These are phyloP conservation scores for Pestalotiopsis sp. DNA, from an alignment of 2,329 filamentous ascomycete genomes.

Conservation along the genomic window DNA sequence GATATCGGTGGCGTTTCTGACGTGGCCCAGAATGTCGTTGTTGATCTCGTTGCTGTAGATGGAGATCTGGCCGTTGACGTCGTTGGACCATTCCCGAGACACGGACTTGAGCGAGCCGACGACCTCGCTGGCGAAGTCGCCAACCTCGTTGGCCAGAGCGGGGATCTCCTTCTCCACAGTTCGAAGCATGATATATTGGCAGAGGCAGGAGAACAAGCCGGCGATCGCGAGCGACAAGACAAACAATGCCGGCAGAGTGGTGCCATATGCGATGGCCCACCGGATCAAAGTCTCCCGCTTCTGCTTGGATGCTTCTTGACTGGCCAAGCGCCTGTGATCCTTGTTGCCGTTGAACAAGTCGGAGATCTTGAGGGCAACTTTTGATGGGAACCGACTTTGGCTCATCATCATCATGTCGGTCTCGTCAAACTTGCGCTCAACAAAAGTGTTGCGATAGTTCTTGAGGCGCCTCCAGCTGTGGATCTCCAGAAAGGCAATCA, in stretches of 20 bases:
- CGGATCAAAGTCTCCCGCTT: conserved; percentile 73
- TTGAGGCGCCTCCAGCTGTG: conserved; percentile 75
- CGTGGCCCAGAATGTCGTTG: conserved; percentile 81
- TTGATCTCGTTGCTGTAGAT: conserved; percentile 80
- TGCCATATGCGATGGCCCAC: conserved; percentile 88
- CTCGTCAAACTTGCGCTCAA: conserved; percentile 69
- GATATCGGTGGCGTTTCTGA: conserved; percentile 78
- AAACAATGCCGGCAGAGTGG: conserved; percentile 81
- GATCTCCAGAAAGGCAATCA: conserved; percentile 82
- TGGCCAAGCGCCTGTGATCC: neutral
- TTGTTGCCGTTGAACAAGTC: conserved; percentile 31
- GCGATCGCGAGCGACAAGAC: conserved; percentile 81
- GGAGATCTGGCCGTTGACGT: conserved; percentile 72
- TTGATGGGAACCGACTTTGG: conserved; percentile 76
- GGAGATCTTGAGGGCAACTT: conserved; percentile 69
- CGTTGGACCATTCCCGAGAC: conserved; percentile 74
- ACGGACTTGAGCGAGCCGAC: conserved; percentile 72
- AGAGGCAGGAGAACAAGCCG: conserved; percentile 79
- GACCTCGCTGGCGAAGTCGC: conserved; percentile 77
- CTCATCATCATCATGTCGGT: conserved; percentile 90
- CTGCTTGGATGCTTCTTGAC: conserved; percentile 21
- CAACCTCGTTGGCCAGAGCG: conserved; percentile 71
- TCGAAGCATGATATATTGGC: conserved; percentile 77
- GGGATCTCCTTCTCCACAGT: conserved; percentile 76
- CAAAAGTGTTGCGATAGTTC: conserved; percentile 67